Evolutionary conservation across 768 basidiomycete genomes (phyloP).

Genomic region (Cystobasidium tubakii): DNA sequence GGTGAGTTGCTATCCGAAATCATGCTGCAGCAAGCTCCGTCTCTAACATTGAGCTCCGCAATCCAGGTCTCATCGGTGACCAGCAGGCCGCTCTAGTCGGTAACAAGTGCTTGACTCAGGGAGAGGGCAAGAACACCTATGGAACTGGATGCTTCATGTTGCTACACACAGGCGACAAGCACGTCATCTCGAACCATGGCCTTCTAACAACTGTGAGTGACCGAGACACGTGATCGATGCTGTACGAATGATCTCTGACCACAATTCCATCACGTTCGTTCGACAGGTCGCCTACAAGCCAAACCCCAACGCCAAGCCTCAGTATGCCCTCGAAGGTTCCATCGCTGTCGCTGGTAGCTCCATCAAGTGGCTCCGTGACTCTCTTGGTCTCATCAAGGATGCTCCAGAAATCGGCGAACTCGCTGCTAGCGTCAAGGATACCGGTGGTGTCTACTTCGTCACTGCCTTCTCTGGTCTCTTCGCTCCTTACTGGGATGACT

Average conservation of each 20-base stretch:
- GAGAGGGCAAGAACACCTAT: constrained; percentile 84
- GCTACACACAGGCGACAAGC: constrained; percentile 84
- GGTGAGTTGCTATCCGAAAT: constrained; percentile 54
- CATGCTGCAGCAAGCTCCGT: not conserved
- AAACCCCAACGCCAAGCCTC: constrained; percentile 66
- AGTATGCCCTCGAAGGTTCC: constrained; percentile 90
- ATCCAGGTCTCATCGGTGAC: constrained; percentile 58
- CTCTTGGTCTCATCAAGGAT: constrained; percentile 71
- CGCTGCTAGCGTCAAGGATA: constrained; percentile 66
- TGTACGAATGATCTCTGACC: not conserved
- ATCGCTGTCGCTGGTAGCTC: constrained; percentile 93
- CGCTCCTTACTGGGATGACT: constrained; percentile 95
- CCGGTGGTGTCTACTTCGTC: constrained; percentile 91
- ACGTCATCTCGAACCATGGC: constrained; percentile 78
- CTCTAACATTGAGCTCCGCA: not conserved
- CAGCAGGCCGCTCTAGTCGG: constrained; percentile 95
- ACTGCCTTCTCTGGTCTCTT: constrained; percentile 88
- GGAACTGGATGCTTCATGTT: constrained; percentile 91
- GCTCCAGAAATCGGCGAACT: constrained; percentile 79
- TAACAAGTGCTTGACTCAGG: constrained; percentile 74
- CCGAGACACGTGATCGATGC: not conserved
- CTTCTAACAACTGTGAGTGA: constrained; percentile 71
- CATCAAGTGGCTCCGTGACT: constrained; percentile 91
- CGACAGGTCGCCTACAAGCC: constrained; percentile 71
- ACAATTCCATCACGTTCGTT: not conserved